Evolutionary conservation across 441 rosid species (phyloP).

Genomic region (Aleurites moluccanus): DNA sequence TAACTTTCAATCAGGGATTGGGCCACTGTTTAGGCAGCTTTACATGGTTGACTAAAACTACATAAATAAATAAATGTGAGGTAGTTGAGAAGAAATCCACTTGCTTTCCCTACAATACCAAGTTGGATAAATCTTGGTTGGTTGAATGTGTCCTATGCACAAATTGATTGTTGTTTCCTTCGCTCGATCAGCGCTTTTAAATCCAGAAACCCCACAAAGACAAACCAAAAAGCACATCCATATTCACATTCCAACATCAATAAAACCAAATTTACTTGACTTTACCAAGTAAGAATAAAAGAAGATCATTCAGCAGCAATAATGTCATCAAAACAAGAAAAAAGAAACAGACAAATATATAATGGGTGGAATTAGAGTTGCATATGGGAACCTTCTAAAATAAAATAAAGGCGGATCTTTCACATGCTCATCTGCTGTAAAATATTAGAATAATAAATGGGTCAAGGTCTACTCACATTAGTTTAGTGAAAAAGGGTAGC

Average conservation of each 20-base stretch:
- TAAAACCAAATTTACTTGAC: background rate
- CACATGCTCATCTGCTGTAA: constrained; percentile 19
- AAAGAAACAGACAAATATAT: constrained; percentile 27
- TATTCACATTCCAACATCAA: constrained; percentile 3
- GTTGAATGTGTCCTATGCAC: constrained; percentile 24
- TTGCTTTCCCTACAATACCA: constrained; percentile 18
- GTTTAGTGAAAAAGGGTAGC: constrained; percentile 9
- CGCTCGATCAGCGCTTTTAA: constrained; percentile 1
- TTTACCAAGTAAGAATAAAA: background rate
- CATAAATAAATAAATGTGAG: constrained; percentile 12
- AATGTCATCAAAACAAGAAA: constrained; percentile 18
- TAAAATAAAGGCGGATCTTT: background rate
- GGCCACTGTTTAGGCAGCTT: constrained; percentile 20
- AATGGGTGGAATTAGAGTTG: background rate
- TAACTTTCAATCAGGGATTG: constrained; percentile 8
- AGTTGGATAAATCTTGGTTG: constrained; percentile 24
- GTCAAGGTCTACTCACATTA: constrained; percentile 16
- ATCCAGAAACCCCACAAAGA: background rate
- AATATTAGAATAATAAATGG: constrained; percentile 16
- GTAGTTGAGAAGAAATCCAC: constrained; percentile 28
- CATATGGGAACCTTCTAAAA: background rate
- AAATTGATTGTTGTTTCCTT: background rate
- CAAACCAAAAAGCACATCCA: constrained; percentile 2
- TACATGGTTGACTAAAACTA: constrained; percentile 37
- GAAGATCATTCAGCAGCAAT: background rate